A percentile compares a stretch with the other conserved stretches of the same genome.
These are phyloP conservation scores for Trichoderma guizhouense DNA, from an alignment of 2,329 filamentous ascomycete species.

Conservation along the genomic window DNA sequence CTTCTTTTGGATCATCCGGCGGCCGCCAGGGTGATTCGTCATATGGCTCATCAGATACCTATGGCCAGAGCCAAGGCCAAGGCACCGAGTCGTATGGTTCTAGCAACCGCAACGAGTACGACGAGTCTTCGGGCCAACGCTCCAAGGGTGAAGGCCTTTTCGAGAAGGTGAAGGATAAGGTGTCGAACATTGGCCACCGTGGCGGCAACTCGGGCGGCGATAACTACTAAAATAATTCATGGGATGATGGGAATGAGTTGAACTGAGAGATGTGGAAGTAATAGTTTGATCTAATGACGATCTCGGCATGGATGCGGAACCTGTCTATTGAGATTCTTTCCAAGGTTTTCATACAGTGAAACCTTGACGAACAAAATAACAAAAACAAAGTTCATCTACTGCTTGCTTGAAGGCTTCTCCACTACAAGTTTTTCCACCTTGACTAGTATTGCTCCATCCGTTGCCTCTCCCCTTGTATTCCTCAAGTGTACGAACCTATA, in stretches of 20 bases:
- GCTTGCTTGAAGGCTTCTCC: not conserved
- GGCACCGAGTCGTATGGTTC: conserved; percentile 19
- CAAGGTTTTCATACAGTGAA: not conserved
- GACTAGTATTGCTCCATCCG: conserved; percentile 68
- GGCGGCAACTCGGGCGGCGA: conserved; percentile 47
- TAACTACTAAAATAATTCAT: conserved; percentile 41
- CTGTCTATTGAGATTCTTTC: not conserved
- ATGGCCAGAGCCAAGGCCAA: conserved; percentile 23
- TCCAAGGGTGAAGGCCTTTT: conserved; percentile 31
- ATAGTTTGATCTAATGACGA: not conserved
- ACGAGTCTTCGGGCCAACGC: conserved; percentile 10
- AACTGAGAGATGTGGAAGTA: not conserved
- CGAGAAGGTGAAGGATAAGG: conserved; percentile 59
- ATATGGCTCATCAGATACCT: not conserved
- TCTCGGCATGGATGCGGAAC: not conserved
- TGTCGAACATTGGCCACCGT: conserved; percentile 43
- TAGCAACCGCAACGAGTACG: conserved; percentile 12
- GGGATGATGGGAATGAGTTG: not conserved
- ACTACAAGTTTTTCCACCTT: conserved; percentile 61
- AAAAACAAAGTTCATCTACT: not conserved
- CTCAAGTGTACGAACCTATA: conserved; percentile 75
- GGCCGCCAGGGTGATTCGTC: conserved; percentile 21
- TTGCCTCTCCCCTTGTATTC: conserved; percentile 63
- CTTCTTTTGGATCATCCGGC: not conserved
- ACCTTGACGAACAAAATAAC: not conserved